Evolutionary conservation across 148 eudicot genomes (phyloP).

Genomic region (Camellia lanceoleosa): DNA sequence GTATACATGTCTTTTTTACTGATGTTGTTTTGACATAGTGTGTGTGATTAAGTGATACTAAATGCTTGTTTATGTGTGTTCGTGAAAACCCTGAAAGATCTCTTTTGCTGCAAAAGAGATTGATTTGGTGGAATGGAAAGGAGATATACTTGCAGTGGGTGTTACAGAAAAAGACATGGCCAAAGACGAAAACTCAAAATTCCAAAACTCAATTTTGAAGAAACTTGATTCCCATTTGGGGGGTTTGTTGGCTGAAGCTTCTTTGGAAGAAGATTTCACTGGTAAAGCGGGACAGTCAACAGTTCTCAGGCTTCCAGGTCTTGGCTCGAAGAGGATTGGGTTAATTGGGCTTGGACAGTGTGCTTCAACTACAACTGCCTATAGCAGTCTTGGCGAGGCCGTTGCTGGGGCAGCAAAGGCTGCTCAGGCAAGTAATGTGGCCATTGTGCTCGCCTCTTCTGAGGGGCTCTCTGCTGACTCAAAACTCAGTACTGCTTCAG

Average conservation of each 20-base stretch:
- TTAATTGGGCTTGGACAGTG: slow-evolving; percentile 73
- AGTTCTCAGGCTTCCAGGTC: slow-evolving; percentile 75
- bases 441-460: slow-evolving; percentile 69
- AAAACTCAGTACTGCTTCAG: slow-evolving; percentile 60
- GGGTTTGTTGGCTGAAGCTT: slow-evolving; percentile 73
- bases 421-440: slow-evolving; percentile 66
- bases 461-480: slow-evolving; percentile 59
- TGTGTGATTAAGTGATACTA: background rate
- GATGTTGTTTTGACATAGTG: background rate
- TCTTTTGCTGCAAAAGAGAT: slow-evolving; percentile 78
- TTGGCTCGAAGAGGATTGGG: slow-evolving; percentile 74
- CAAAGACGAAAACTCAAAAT: slow-evolving; percentile 61
- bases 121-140: slow-evolving; percentile 87
- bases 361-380: slow-evolving; percentile 42
- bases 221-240: slow-evolving; percentile 63
- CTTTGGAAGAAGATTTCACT: slow-evolving; percentile 82
- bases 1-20: background rate
- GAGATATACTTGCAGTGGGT: slow-evolving; percentile 86
- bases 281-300: slow-evolving; percentile 83
- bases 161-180: slow-evolving; percentile 86
- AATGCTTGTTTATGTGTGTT: slow-evolving; percentile 18
- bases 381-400: slow-evolving; percentile 75
- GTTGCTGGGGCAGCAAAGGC: slow-evolving; percentile 74
- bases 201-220: slow-evolving; percentile 58
- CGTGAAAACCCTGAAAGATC: slow-evolving; percentile 38